Conservation (phyloP, 2,329 filamentous ascomycete species). For the Aspergillus viridinutans region DNA sequence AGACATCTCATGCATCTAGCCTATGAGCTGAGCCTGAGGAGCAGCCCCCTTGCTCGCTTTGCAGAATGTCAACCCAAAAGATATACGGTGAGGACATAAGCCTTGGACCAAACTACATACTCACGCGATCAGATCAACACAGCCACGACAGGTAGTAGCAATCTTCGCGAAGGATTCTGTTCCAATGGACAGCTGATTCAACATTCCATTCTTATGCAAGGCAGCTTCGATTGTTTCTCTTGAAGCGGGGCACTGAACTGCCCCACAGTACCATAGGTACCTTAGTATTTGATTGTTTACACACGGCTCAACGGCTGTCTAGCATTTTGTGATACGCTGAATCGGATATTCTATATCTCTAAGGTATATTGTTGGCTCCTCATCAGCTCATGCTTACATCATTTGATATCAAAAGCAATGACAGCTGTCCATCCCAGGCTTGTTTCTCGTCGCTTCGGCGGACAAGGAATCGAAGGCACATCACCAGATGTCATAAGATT, state of each 20-base stretch:
- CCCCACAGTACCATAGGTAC: slow-evolving; percentile 2
- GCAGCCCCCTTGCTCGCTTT: slow-evolving; percentile 16
- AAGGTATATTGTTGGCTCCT: background rate
- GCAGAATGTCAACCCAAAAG: slow-evolving; percentile 11
- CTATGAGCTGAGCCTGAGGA: slow-evolving; percentile 9
- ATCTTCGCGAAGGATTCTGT: slow-evolving; percentile 7
- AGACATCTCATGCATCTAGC: slow-evolving; percentile 8
- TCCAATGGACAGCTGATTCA: slow-evolving; percentile 6
- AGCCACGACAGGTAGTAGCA: slow-evolving; percentile 12
- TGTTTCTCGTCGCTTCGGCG: background rate
- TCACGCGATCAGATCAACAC: slow-evolving; percentile 12
- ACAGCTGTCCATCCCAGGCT: background rate
- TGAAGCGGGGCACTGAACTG: slow-evolving; percentile 8
- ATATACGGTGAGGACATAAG: slow-evolving; percentile 19
- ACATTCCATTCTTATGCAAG: slow-evolving; percentile 9
- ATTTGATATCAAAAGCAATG: background rate
- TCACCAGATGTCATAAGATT: background rate
- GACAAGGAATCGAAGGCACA: background rate
- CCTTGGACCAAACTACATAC: slow-evolving; percentile 1
- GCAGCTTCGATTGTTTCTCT: slow-evolving; percentile 5
- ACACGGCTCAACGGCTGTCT: background rate
- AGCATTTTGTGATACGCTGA: background rate
- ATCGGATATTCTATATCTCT: background rate
- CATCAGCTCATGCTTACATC: background rate
- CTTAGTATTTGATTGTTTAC: background rate